These are phyloP conservation scores for Amborella trichopoda DNA, from an alignment of 164 flowering plant species.

Conservation along the genomic window DNA sequence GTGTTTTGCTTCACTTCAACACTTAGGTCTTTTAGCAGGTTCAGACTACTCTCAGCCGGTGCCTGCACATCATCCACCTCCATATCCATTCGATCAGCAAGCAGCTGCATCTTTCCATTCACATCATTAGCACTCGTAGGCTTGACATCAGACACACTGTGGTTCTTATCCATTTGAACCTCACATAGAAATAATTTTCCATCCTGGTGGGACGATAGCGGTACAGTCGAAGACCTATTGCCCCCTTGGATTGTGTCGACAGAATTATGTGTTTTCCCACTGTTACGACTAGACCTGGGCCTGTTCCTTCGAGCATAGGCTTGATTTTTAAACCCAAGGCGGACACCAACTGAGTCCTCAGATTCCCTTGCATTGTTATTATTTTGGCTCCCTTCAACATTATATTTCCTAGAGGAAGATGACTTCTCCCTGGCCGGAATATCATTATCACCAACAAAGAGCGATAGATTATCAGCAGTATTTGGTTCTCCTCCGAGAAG, in stretches of 20 bases:
- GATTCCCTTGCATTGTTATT: constrained; percentile 57
- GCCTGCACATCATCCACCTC: constrained; percentile 26
- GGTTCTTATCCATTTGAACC: constrained; percentile 24
- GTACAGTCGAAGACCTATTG: too few relatives aligned
- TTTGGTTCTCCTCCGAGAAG: constrained; percentile 55
- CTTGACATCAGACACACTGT: constrained; percentile 18
- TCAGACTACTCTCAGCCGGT: too few relatives aligned
- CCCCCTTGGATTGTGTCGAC: too few relatives aligned
- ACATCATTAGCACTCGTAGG: constrained; percentile 33
- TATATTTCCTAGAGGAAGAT: too few relatives aligned
- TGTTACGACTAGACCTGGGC: constrained; percentile 59
- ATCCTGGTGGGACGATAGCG: too few relatives aligned
- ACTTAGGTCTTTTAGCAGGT: neutral
- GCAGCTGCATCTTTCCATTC: too few relatives aligned
- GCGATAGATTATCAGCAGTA: constrained; percentile 80
- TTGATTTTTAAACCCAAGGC: constrained; percentile 30
- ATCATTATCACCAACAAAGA: constrained; percentile 71
- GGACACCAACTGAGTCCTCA: constrained; percentile 58
- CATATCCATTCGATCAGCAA: constrained; percentile 20
- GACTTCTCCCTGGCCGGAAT: too few relatives aligned
- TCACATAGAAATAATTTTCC: constrained; percentile 30
- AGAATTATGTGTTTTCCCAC: too few relatives aligned
- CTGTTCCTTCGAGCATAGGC: constrained; percentile 82
- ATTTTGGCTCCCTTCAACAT: too few relatives aligned
- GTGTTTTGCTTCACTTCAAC: neutral